A percentile compares a stretch with the other conserved stretches of the same genome.
These are phyloP conservation scores for Cladosporium sp. DNA, from an alignment of 2,329 filamentous ascomycete species.

Conservation along the genomic window DNA sequence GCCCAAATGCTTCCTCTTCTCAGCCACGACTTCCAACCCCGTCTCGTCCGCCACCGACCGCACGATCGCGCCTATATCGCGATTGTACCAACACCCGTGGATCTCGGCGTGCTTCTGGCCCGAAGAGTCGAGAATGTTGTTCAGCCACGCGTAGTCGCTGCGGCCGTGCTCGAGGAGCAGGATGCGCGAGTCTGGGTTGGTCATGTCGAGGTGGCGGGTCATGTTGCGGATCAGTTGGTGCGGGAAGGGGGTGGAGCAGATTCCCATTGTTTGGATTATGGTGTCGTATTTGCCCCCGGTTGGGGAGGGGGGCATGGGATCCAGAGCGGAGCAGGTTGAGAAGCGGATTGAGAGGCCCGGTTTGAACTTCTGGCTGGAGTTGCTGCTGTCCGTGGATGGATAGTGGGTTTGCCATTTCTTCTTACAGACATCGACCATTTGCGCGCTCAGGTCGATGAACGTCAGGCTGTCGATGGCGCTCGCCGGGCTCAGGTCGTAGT, in stretches of 20 bases:
- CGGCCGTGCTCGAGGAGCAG: conserved; percentile 49
- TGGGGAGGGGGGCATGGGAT: conserved; percentile 34
- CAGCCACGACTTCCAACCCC: conserved; percentile 44
- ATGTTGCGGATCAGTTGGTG: conserved; percentile 43
- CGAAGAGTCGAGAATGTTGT: conserved; percentile 42
- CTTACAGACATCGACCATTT: conserved; percentile 46
- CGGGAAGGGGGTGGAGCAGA: conserved; percentile 46
- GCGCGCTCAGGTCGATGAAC: conserved; percentile 43
- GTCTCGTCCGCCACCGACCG: conserved; percentile 43
- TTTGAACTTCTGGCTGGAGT: conserved; percentile 16
- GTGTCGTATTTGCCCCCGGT: conserved; percentile 41
- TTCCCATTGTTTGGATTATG: conserved; percentile 49
- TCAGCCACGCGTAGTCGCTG: conserved; percentile 45
- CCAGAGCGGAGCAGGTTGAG: conserved; percentile 41
- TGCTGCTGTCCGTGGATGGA: conserved; percentile 17
- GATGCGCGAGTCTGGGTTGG: conserved; percentile 43
- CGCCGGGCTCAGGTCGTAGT: conserved; percentile 34
- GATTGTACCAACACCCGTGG: conserved; percentile 52
- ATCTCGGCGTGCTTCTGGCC: conserved; percentile 46
- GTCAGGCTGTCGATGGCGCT: conserved; percentile 39
- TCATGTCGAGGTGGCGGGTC: conserved; percentile 33
- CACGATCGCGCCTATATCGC: conserved; percentile 47
- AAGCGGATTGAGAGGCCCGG: conserved; percentile 31
- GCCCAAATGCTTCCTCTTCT: conserved; percentile 45
- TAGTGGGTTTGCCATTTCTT: conserved; percentile 45